Conservation (phyloP, 2,329 filamentous ascomycete genomes). For the Dryadomyces quercivorus region DNA sequence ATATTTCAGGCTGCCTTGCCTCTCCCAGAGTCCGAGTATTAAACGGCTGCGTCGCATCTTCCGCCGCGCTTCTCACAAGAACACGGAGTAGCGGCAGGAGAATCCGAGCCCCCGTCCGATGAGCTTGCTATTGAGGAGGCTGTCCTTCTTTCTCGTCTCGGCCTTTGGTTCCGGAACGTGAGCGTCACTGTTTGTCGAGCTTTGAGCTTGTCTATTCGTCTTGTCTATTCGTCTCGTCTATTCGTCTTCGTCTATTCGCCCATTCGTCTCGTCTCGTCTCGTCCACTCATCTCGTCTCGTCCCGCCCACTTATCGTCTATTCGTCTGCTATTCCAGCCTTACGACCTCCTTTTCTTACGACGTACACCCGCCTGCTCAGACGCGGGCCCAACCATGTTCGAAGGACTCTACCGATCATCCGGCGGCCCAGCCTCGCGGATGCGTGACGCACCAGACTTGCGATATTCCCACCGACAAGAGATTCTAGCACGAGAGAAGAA, state of each 20-base stretch:
- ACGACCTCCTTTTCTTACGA: not conserved
- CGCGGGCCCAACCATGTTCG: slow-evolving; percentile 17
- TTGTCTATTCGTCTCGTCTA: not conserved
- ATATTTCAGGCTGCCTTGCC: not conserved
- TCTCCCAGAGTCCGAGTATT: not conserved
- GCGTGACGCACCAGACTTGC: slow-evolving; percentile 9
- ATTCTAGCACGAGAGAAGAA: slow-evolving; percentile 26
- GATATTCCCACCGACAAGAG: slow-evolving; percentile 27
- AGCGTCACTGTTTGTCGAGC: not conserved
- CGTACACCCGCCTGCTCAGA: too few species aligned
- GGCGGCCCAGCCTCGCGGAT: slow-evolving; percentile 10
- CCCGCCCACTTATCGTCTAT: too few species aligned
- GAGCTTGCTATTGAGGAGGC: slow-evolving; percentile 29
- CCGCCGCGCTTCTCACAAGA: too few species aligned
- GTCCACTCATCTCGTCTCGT: too few species aligned
- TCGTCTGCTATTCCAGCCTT: not conserved
- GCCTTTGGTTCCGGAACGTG: not conserved
- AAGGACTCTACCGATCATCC: slow-evolving; percentile 17
- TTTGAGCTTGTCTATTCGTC: not conserved
- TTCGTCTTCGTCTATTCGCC: not conserved
- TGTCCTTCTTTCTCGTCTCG: slow-evolving; percentile 7
- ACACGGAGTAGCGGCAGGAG: not conserved
- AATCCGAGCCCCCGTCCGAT: slow-evolving; percentile 13
- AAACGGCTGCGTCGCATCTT: slow-evolving; percentile 1
- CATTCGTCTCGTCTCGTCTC: too few species aligned